These are phyloP conservation scores for Cladophialophora immunda DNA, from an alignment of 2,329 filamentous ascomycete species.

Conservation along the genomic window DNA sequence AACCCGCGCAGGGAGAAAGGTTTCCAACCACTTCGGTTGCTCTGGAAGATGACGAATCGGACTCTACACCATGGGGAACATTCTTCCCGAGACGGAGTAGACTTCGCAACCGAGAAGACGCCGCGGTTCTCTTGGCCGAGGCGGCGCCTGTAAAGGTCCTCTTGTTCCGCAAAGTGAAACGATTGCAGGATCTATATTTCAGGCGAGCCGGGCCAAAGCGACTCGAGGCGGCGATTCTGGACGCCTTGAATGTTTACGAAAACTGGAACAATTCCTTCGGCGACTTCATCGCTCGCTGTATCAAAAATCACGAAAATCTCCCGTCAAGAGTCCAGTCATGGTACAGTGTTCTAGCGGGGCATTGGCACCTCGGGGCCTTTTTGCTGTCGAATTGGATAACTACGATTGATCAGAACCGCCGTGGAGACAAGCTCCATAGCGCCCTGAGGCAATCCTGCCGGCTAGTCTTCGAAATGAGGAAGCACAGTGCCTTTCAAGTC, in stretches of 20 bases:
- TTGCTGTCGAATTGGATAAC: conserved; percentile 64
- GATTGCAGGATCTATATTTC: conserved; percentile 62
- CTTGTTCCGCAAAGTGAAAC: conserved; percentile 64
- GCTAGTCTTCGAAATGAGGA: conserved; percentile 26
- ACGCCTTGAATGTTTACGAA: conserved; percentile 60
- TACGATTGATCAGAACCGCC: conserved; percentile 53
- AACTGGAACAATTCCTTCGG: conserved; percentile 64
- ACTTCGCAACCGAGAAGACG: conserved; percentile 52
- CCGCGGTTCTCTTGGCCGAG: conserved; percentile 60
- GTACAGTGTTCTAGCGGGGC: conserved; percentile 65
- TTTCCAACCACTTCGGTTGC: not conserved
- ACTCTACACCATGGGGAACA: conserved; percentile 17
- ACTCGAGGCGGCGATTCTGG: conserved; percentile 60
- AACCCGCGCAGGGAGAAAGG: not conserved
- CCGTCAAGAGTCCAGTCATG: conserved; percentile 65
- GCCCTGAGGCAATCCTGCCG: conserved; percentile 23
- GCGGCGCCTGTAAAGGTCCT: conserved; percentile 67
- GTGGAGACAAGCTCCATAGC: conserved; percentile 16
- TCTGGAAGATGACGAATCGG: no score
- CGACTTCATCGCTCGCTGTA: conserved; percentile 62
- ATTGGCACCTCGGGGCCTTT: conserved; percentile 66
- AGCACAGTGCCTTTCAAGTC: conserved; percentile 24
- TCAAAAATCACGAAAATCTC: conserved; percentile 59
- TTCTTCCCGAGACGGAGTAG: no score
- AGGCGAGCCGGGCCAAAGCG: conserved; percentile 48